Evolutionary conservation across 2,329 filamentous ascomycete genomes (phyloP).

Genomic region (Trichoderma koningii): DNA sequence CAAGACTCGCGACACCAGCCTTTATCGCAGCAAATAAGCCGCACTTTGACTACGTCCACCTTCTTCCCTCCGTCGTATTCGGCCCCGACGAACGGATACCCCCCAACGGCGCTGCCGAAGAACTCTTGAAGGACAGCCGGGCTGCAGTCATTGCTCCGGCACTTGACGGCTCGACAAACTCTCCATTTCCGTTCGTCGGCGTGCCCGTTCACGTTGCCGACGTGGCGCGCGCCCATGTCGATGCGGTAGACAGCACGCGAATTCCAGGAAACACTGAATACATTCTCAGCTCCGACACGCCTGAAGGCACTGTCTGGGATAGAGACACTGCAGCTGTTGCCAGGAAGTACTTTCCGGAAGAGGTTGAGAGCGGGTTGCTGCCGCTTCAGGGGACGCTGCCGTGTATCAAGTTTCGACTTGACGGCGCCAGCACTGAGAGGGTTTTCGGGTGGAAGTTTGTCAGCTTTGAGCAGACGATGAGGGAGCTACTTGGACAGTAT

Average conservation of each 20-base stretch:
- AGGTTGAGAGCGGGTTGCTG: constrained; percentile 15
- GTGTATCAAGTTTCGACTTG: constrained; percentile 25
- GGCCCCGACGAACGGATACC: constrained; percentile 26
- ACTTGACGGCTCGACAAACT: constrained; percentile 20
- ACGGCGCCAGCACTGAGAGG: constrained; percentile 15
- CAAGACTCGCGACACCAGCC: constrained; percentile 11
- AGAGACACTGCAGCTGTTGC: constrained; percentile 16
- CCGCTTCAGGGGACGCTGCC: constrained; percentile 22
- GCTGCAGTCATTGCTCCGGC: constrained; percentile 24
- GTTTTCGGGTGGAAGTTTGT: constrained; percentile 29
- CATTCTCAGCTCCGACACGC: constrained; percentile 28
- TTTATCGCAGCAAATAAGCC: constrained; percentile 21
- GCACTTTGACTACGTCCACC: constrained; percentile 27
- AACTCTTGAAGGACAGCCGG: constrained; percentile 21
- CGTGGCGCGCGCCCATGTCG: constrained; percentile 29
- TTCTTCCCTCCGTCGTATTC: constrained; percentile 29
- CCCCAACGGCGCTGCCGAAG: not conserved
- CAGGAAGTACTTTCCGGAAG: constrained; percentile 17
- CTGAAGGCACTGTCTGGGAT: constrained; percentile 27
- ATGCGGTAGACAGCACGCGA: constrained; percentile 24
- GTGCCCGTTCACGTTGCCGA: constrained; percentile 29
- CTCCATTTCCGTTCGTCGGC: constrained; percentile 29
- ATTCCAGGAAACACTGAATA: constrained; percentile 29
- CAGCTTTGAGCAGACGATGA: constrained; percentile 27
- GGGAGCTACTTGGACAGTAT: constrained; percentile 28